These are phyloP conservation scores for Aurantiochytrium sp. DNA, from an alignment of 108 stramenopile genomes.

Conservation along the genomic window DNA sequence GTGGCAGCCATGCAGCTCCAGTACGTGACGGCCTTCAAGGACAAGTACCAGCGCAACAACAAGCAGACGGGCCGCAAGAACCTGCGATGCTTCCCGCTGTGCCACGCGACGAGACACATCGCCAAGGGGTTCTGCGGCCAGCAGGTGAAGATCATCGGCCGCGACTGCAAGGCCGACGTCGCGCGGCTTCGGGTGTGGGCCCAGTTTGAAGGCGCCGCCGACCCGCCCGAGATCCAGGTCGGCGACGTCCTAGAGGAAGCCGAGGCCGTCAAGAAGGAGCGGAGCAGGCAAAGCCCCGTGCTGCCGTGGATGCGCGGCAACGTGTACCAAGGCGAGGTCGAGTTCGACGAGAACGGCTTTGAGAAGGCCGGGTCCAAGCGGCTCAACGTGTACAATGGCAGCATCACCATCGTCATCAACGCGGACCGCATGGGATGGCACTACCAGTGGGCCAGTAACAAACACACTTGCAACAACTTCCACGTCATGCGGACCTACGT, in stretches of 20 bases:
- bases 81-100: constrained; percentile 18
- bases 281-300: neutral
- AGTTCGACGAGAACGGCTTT: neutral
- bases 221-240: neutral
- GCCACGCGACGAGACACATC: neutral
- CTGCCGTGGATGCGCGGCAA: constrained; percentile 13
- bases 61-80: constrained; percentile 30
- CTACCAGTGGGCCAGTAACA: constrained; percentile 7
- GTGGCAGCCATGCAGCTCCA: neutral
- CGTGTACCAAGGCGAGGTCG: neutral
- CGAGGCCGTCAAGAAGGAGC: neutral
- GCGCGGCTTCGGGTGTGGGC: neutral
- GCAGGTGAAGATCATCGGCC: neutral
- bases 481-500: constrained; percentile 4
- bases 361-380: neutral
- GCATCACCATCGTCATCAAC: constrained; percentile 21
- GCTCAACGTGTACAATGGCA: neutral
- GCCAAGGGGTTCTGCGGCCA: neutral
- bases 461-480: neutral
- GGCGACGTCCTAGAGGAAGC: neutral
- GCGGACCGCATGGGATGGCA: constrained; percentile 5
- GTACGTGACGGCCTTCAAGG: constrained; percentile 11
- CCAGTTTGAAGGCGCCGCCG: neutral
- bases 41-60: constrained; percentile 15
- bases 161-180: neutral